Evolutionary conservation across 805 yeast species (phyloP), one percentile per base, ranked within the genome.

Genomic region (Candida hungchunana): DNA sequence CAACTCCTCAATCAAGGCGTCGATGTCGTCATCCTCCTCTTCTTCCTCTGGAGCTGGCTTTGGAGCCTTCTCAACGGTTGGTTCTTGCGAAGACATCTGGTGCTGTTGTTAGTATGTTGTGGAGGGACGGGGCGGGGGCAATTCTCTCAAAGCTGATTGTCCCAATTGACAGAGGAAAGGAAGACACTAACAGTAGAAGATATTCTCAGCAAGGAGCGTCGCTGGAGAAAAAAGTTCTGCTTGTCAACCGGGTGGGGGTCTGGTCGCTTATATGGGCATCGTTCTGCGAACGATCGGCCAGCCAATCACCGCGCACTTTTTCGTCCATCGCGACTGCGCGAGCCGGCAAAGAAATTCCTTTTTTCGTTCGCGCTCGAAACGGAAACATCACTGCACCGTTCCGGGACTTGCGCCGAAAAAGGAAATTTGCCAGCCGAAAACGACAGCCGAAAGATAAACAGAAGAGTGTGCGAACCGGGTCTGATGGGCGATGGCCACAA

Each of bases 1-100:
- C 56, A 87, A 71, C 57, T 86, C 95, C 47, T 75, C 71, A 54
- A 81, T 75, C 63, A 81, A 75, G 61, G 78, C 83, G 55, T 79
- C 84, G 50, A 79, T 78, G 56, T 79, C 83, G 44, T 75, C 82
- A 48, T 77, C 82, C 34, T 73, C 82, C 21, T 74, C 82, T n/a
- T 69, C 79, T 13, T 60, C 77, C 28, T 52, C 73, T 38, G 58
- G 56, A 15, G 67, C 78, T 39, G 75, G 42, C 67, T 66, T 61
- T 64, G 67, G 67, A 49, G 66, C 72, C 64, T 73, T 73, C 58
- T 72, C 77, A 54, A 59, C 64, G 46, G 76, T 71, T 60, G 79
- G 79, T 62, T 71, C 75, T 43, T 41, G 46, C 31, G 55, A 39
- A 46, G 57, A 45, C 55, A 50, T 53, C 53, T 52, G 29, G 7